A percentile compares a stretch with the other conserved stretches of the same genome.
Evolutionary conservation across 176 grass and related monocot species (phyloP).

Genomic region (Alloteropsis semialata): DNA sequence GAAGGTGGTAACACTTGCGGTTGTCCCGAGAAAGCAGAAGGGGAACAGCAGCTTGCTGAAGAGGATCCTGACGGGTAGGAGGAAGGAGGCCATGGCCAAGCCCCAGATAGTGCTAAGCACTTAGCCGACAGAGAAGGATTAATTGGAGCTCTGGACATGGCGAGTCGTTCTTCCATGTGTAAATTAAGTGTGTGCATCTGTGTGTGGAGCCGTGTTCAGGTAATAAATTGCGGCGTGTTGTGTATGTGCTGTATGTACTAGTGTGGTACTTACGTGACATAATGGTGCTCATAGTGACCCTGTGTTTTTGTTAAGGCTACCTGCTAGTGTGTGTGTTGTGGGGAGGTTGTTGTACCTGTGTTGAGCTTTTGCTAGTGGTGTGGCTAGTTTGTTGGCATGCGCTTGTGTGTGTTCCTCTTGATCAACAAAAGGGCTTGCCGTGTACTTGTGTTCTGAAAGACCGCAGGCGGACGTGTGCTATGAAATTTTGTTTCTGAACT

Average conservation of each 20-base stretch:
- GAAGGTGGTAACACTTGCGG: conserved; percentile 31
- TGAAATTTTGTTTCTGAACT: background rate
- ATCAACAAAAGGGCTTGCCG: too few relatives aligned
- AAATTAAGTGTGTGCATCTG: conserved; percentile 3
- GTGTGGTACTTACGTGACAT: background rate
- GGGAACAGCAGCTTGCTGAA: conserved; percentile 58
- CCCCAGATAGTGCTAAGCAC: conserved; percentile 30
- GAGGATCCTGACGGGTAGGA: conserved; percentile 64
- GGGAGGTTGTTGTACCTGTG: background rate
- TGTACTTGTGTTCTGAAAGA: conserved; percentile 9
- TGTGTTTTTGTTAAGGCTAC: background rate
- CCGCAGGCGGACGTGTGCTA: background rate
- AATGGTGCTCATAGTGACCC: background rate
- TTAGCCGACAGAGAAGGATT: conserved; percentile 23
- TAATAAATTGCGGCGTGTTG: background rate
- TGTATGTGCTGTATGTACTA: background rate
- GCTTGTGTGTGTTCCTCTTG: background rate
- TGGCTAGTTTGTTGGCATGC: background rate
- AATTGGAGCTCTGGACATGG: background rate
- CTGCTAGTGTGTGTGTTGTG: background rate
- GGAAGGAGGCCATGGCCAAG: conserved; percentile 51
- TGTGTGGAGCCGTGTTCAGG: background rate
- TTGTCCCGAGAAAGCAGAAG: conserved; percentile 50
- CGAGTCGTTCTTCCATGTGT: background rate
- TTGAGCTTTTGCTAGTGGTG: background rate